Base-by-base conservation (phyloP, 176 grass and related monocot genomes). In the Triticum aestivum region DNA sequence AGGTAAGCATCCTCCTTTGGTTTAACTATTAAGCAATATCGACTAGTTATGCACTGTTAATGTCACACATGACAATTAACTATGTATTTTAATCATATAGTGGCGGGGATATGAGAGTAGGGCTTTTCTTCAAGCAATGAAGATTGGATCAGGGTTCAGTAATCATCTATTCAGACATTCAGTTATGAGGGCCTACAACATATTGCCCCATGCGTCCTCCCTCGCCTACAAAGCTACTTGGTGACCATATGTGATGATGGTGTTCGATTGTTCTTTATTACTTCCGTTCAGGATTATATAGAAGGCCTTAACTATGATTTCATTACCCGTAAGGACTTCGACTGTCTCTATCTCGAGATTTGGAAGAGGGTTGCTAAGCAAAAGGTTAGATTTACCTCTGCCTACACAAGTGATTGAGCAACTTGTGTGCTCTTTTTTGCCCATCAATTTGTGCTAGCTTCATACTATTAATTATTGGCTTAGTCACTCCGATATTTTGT, bases 321-420 rank as follows among this genome's bases (percentile, higher is more conserved):
- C 23, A 0, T 0, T n/a, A 24, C 0, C 1, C 4, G 49, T 37
- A 59, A 27, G 51, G 69, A 26, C 58, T 30, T 83, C 38, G 32
- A 86, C 63, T 18, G 4, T 47, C 11, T 86, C 35, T 79, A 72
- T 62, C 70, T 86, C 79, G 52, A 80, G 84, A 61, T 86, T 62
- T 80, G 85, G 54, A 86, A 80, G 52, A 38, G 67, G 4, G 32
- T 45, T 86, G 84, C 84, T 79, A 86, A 61, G 26, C n/a, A 8
- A 45, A 79, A 79, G 35, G 64, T 78, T 69, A 59, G 44, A 52
- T 51, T 14, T 7, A 38, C 34, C 33, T 61, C 45, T 9, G 39
- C 39, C 39, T 42, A 42, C 8, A 42, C 2, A 42, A 42, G 39
- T 42, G 39, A 42, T 42, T 42, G 39, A 42, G 9, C 39, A 42